Conservation (phyloP, 257 asterid species). For the Henckelia pumila region DNA sequence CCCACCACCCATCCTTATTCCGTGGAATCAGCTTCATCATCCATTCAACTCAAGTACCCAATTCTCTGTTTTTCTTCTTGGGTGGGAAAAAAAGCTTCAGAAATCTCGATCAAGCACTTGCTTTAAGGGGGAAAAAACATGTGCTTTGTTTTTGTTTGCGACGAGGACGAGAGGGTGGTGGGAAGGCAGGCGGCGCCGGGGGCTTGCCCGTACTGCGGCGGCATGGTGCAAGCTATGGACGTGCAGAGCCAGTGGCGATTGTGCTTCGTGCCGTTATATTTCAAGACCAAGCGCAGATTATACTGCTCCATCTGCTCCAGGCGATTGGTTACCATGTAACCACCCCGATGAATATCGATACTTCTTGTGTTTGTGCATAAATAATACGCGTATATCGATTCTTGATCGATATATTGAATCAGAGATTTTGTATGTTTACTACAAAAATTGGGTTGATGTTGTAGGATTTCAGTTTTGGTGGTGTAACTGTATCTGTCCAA, state of each 20-base stretch:
- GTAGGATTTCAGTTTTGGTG: background rate
- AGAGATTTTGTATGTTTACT: no score
- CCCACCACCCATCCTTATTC: background rate
- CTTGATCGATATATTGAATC: background rate
- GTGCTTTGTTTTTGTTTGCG: slow-evolving; percentile 86
- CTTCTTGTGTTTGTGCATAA: background rate
- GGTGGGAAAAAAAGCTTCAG: background rate
- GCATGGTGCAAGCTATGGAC: slow-evolving; percentile 83
- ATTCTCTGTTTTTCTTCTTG: background rate
- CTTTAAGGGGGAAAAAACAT: slow-evolving; percentile 27
- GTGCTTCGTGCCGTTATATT: slow-evolving; percentile 76
- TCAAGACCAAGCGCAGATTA: slow-evolving; percentile 64
- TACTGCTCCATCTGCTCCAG: slow-evolving; percentile 68
- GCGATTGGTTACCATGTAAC: slow-evolving; percentile 50
- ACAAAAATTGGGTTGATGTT: no score
- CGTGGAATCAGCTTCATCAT: background rate
- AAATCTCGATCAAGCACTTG: background rate
- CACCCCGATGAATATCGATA: background rate
- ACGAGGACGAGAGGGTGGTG: slow-evolving; percentile 73
- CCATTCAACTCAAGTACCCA: background rate
- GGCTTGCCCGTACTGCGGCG: slow-evolving; percentile 86
- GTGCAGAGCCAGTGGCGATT: slow-evolving; percentile 76
- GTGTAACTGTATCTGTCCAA: background rate
- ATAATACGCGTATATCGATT: background rate
- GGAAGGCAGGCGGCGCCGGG: slow-evolving; percentile 80